These are phyloP conservation scores for Thraustochytrium sp. DNA, from an alignment of 352 stramenopile species.

Conservation along the genomic window DNA sequence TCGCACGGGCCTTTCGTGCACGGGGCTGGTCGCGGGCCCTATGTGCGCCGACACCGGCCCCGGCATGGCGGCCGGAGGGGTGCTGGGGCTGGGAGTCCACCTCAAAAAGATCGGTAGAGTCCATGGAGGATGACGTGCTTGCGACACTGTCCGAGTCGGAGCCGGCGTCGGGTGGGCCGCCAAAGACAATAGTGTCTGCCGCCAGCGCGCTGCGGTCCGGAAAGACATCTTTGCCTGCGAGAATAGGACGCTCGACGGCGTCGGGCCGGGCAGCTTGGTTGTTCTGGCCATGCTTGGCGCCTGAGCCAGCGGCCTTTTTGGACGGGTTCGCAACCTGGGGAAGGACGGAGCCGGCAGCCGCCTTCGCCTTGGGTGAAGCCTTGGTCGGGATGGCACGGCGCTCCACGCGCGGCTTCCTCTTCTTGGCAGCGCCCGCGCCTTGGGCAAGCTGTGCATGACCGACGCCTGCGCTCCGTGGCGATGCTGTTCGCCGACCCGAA, in stretches of 20 bases:
- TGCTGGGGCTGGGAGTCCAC: no score
- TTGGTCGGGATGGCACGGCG: neutral
- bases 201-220: neutral
- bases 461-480: no score
- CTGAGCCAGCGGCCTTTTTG: no score
- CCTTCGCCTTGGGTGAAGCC: neutral
- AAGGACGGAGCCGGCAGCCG: neutral
- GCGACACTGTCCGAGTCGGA: neutral
- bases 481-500: no score
- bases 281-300: neutral
- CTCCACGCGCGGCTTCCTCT: neutral
- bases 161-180: neutral
- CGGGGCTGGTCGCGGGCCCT: no score
- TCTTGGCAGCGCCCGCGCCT: no score
- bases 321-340: neutral
- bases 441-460: no score
- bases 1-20: no score
- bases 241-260: constrained; percentile 5
- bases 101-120: neutral
- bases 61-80: no score
- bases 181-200: neutral
- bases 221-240: neutral
- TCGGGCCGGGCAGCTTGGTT: neutral
- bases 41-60: no score
- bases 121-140: neutral